These are phyloP conservation scores for Cytospora chrysosperma DNA, from an alignment of 2,329 filamentous ascomycete species.

Conservation along the genomic window DNA sequence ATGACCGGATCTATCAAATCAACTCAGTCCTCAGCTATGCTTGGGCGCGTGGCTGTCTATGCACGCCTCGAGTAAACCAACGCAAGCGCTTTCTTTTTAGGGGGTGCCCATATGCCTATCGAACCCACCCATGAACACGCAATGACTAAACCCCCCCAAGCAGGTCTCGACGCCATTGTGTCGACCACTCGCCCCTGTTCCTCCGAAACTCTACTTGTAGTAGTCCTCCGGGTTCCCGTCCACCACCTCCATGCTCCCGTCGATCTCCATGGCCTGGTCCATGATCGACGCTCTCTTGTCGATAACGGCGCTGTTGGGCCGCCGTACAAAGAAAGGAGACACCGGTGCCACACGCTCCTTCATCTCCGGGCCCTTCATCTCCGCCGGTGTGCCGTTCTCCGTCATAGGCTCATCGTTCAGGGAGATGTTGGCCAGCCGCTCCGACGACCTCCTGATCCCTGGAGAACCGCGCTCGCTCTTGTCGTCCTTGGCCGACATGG, in stretches of 20 bases:
- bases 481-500: slow-evolving; percentile 13
- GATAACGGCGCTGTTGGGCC: slow-evolving; percentile 12
- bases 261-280: slow-evolving; percentile 23
- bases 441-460: slow-evolving; percentile 15
- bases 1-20: neutral
- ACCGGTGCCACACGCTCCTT: slow-evolving; percentile 14
- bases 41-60: neutral
- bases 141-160: neutral
- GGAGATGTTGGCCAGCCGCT: slow-evolving; percentile 20
- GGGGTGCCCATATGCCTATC: neutral
- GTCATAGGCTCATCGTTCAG: slow-evolving; percentile 1
- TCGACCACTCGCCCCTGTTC: neutral
- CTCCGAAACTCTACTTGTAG: slow-evolving; percentile 12
- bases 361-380: slow-evolving; percentile 22
- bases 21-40: neutral
- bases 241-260: slow-evolving; percentile 16
- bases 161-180: neutral
- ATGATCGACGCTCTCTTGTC: slow-evolving; percentile 20
- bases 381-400: neutral
- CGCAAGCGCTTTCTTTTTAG: neutral
- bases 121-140: neutral
- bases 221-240: slow-evolving; percentile 22
- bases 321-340: slow-evolving; percentile 22
- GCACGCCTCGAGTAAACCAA: neutral
- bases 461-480: slow-evolving; percentile 16